phyloP scores from a whole-genome alignment of 306 rosid species.

The Sophora flavescens region DNA sequence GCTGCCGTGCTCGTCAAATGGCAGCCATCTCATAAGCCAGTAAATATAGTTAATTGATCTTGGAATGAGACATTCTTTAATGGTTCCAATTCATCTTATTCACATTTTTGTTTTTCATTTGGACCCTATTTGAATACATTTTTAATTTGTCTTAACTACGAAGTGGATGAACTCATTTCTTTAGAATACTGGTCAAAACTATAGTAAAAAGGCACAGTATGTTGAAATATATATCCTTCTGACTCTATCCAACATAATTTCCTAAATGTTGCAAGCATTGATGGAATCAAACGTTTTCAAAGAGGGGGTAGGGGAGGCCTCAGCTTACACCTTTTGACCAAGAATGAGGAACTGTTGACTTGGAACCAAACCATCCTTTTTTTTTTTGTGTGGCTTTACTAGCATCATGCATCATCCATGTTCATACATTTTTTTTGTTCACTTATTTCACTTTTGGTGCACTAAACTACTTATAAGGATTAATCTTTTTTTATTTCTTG shows the following conservation, averaged over 20 bases:
- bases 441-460: not conserved
- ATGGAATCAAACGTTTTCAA: too few relatives aligned
- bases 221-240: too few relatives aligned
- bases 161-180: not conserved
- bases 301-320: too few relatives aligned
- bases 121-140: not conserved
- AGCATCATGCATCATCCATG: not conserved
- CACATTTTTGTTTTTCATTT: not conserved
- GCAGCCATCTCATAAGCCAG: slow-evolving; percentile 6
- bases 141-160: not conserved
- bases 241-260: too few relatives aligned
- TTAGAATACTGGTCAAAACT: not conserved
- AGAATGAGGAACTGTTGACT: not conserved
- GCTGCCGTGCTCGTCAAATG: too few relatives aligned
- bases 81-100: not conserved
- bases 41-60: not conserved
- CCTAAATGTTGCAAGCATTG: too few relatives aligned
- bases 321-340: not conserved
- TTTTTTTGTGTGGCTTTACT: not conserved
- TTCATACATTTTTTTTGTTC: not conserved
- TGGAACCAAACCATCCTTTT: not conserved
- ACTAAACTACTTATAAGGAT: too few relatives aligned
- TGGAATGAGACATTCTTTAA: not conserved
- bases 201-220: too few relatives aligned
- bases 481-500: not conserved